A percentile compares a stretch with the other conserved stretches of the same genome.
Conservation (phyloP, 2,329 filamentous ascomycete genomes). For the Colletotrichum falcatum region DNA sequence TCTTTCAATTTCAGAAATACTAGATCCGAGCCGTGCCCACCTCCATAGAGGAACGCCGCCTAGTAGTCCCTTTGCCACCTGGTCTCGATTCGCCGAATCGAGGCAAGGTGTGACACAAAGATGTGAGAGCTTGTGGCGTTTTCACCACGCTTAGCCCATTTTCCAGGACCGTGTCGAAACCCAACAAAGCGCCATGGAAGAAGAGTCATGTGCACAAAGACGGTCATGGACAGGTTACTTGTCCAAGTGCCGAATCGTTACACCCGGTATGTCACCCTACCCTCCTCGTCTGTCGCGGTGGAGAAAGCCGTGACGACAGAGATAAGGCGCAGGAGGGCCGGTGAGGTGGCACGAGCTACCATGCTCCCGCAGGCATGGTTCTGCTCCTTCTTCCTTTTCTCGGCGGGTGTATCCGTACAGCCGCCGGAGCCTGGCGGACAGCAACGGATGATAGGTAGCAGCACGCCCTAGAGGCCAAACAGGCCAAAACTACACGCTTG, state of each 20-base stretch:
- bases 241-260: conserved; percentile 9
- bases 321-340: neutral
- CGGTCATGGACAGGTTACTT: conserved; percentile 19
- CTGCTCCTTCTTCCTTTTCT: no score
- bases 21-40: conserved; percentile 7
- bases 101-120: neutral
- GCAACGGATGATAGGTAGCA: conserved; percentile 12
- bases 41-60: neutral
- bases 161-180: neutral
- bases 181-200: conserved; percentile 4
- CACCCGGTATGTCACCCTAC: conserved; percentile 31
- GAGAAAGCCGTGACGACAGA: conserved; percentile 6
- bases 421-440: conserved; percentile 2
- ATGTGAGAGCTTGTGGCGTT: conserved; percentile 1
- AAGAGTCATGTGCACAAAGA: conserved; percentile 27
- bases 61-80: neutral
- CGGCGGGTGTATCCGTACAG: neutral
- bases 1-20: conserved; percentile 1
- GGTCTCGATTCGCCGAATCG: neutral
- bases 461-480: conserved; percentile 1
- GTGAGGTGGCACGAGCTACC: conserved; percentile 2
- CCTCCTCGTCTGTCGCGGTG: conserved; percentile 8
- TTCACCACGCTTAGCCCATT: neutral
- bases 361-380: neutral
- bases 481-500: conserved; percentile 9